Conservation (phyloP, 2,329 filamentous ascomycete species). For the Macroventuria anomochaeta region DNA sequence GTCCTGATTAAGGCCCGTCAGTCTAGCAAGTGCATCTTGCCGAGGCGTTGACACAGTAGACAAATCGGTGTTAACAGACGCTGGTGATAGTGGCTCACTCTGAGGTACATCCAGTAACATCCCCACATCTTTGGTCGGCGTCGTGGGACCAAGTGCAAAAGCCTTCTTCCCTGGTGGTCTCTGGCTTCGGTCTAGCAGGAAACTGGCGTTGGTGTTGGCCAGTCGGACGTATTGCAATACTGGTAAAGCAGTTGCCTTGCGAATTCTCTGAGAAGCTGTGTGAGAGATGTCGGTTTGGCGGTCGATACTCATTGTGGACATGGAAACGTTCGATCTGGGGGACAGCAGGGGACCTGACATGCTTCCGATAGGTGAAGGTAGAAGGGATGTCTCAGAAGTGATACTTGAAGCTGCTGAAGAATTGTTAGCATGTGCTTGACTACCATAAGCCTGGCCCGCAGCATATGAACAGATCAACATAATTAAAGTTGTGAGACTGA, state of each 20-base stretch:
- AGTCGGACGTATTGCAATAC: background rate
- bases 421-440: no score
- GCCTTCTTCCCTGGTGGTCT: background rate
- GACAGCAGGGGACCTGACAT: no score
- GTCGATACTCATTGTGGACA: no score
- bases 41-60: background rate
- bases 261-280: background rate
- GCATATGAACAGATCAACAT: no score
- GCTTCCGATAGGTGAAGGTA: no score
- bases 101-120: background rate
- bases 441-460: no score
- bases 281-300: background rate
- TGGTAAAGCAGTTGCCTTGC: background rate
- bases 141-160: background rate
- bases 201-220: background rate
- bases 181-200: background rate
- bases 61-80: background rate
- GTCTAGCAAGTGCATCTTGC: background rate
- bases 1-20: background rate
- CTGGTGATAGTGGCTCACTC: background rate
- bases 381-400: no score
- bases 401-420: no score
- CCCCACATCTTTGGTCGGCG: background rate
- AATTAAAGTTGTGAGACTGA: background rate
- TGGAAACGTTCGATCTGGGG: no score